phyloP scores from a whole-genome alignment of 768 basidiomycete genomes.

The Tricholoma bakamatsutake region DNA sequence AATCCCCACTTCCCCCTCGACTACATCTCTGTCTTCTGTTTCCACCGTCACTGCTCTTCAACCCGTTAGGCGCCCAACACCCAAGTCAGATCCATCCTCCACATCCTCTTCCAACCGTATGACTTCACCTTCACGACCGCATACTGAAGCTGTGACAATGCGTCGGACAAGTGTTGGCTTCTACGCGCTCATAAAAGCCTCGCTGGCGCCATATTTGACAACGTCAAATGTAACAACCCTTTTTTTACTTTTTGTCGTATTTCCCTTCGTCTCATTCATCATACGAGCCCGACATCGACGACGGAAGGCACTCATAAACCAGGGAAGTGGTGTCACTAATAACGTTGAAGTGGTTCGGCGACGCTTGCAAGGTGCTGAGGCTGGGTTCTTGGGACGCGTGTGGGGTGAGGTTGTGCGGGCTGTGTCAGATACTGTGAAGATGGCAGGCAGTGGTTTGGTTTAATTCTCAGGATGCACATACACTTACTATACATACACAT shows the following conservation, averaged over 20 bases:
- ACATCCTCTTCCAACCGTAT: slow-evolving; percentile 11
- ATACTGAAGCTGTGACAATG: slow-evolving; percentile 12
- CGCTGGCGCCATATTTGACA: slow-evolving; percentile 43
- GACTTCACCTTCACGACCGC: slow-evolving; percentile 12
- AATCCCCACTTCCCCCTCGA: slow-evolving; percentile 27
- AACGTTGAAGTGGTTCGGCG: slow-evolving; percentile 56
- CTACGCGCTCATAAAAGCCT: slow-evolving; percentile 42
- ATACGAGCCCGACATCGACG: slow-evolving; percentile 45
- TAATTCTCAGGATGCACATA: slow-evolving; percentile 21
- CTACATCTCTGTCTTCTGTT: slow-evolving; percentile 33
- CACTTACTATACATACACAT: background rate
- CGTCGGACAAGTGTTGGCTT: slow-evolving; percentile 22
- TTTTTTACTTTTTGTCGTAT: slow-evolving; percentile 38
- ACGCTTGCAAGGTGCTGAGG: slow-evolving; percentile 40
- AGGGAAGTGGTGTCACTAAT: slow-evolving; percentile 18
- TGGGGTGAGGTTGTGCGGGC: slow-evolving; percentile 50
- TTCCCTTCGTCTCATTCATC: slow-evolving; percentile 41
- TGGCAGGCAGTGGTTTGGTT: slow-evolving; percentile 74
- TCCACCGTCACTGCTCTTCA: slow-evolving; percentile 29
- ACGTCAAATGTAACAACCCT: slow-evolving; percentile 44
- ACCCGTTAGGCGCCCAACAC: slow-evolving; percentile 12
- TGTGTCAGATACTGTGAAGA: slow-evolving; percentile 61
- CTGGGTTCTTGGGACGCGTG: slow-evolving; percentile 29
- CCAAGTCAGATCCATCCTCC: slow-evolving; percentile 16
- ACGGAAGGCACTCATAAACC: slow-evolving; percentile 20